Evolutionary conservation across 768 basidiomycete species (phyloP), one percentile per base, ranked within the genome.

Genomic region (Kwoniella bestiolae): DNA sequence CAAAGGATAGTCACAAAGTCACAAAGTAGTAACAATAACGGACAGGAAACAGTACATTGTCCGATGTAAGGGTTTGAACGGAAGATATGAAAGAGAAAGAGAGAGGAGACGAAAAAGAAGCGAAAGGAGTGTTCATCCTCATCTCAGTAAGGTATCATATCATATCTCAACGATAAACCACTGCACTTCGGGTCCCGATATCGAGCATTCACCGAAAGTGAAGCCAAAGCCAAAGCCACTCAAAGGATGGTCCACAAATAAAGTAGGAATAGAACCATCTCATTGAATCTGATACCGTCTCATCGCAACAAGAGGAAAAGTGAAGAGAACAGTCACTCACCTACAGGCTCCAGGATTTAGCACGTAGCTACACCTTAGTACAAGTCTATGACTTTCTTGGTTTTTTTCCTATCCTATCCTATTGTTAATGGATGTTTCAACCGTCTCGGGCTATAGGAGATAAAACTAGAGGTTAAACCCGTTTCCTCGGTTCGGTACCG

Each of bases 401-500:
- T 41, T 41, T 41, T 41, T n/a, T n/a, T n/a, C n/a, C n/a, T n/a
- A n/a, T n/a, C 46, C 46, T 12, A 47, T 11, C 46, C 6, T 11
- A 47, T 9, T 11, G 9, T 9, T 28, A 31, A 23, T 5, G 28
- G n/a, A 52, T 52, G 25, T 16, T 47, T 47, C 25, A 47, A 9
- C 3, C 23, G 23, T n/a, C 18, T 31, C 25, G 3, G 8, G 18
- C 50, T 51, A 28, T 51, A 51, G 50, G 50, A 51, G 50, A 51
- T 26, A 11, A 26, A 12, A 32, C 25, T 12, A 51, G 6, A 51
- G 8, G 49, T 55, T 34, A 55, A 32, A 55, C 34, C 31, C 11
- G 1, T 55, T 55, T 3, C 8, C 7, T 55, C 52, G 52, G 31
- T 55, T 55, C 52, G 52, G 52, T 55, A 55, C 31, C 52, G 52